These are phyloP conservation scores for Monascus purpureus DNA, from an alignment of 495 filamentous ascomycete species.

Conservation along the genomic window DNA sequence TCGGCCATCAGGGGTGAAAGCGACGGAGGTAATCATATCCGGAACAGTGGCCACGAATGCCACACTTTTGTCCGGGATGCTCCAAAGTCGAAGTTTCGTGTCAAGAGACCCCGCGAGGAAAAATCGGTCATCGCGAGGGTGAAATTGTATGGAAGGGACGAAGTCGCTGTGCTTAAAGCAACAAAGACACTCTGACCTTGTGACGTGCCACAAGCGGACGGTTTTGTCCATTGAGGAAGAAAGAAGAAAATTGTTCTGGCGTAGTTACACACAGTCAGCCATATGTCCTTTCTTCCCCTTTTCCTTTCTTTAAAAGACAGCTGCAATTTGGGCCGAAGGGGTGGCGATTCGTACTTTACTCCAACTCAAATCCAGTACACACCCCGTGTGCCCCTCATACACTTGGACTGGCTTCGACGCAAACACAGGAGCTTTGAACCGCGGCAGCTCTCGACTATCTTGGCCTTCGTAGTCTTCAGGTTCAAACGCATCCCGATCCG, in stretches of 20 bases:
- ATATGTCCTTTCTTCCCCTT: too few relatives aligned
- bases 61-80: constrained; percentile 90
- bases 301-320: too few relatives aligned
- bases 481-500: constrained; percentile 60
- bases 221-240: constrained; percentile 99
- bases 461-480: constrained; percentile 49
- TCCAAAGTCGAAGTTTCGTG: constrained; percentile 86
- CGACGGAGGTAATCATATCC: constrained; percentile 85
- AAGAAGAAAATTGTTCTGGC: constrained; percentile 83
- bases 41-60: constrained; percentile 73
- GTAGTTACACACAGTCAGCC: too few relatives aligned
- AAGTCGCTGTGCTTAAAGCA: constrained; percentile 96
- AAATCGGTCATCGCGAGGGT: constrained; percentile 90
- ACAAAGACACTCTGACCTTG: constrained; percentile 72
- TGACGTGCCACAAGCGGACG: constrained; percentile 88
- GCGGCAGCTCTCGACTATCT: constrained; percentile 28
- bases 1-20: constrained; percentile 85
- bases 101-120: constrained; percentile 92
- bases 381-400: constrained; percentile 74
- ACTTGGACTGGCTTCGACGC: constrained; percentile 58
- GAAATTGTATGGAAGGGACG: constrained; percentile 88
- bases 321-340: too few relatives aligned
- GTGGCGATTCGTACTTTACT: constrained; percentile 51
- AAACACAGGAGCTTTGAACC: constrained; percentile 87
- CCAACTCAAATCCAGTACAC: constrained; percentile 89